Evolutionary conservation across 1,284 basidiomycete species (phyloP).

Genomic region (Tilletia indica): DNA sequence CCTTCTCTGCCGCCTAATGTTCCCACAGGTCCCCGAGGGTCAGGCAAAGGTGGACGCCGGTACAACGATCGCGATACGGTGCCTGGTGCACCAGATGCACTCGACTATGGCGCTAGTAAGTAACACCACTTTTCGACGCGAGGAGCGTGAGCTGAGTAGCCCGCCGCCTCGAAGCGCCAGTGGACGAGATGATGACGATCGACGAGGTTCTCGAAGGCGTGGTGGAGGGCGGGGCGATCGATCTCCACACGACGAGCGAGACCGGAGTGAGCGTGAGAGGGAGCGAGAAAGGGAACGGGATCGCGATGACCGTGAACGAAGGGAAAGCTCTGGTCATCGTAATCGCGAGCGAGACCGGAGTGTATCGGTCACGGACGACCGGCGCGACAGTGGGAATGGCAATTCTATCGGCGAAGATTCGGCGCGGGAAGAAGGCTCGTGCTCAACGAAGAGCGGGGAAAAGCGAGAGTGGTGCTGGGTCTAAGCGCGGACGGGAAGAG

Average conservation of each 20-base stretch:
- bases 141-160: slow-evolving; percentile 3
- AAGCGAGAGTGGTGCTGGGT: not conserved
- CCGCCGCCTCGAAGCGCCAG: slow-evolving; percentile 12
- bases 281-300: slow-evolving; percentile 17
- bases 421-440: slow-evolving; percentile 3
- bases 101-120: slow-evolving; percentile 46
- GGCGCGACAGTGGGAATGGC: not conserved
- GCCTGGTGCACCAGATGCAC: slow-evolving; percentile 39
- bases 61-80: slow-evolving; percentile 52
- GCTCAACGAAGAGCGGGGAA: slow-evolving; percentile 19
- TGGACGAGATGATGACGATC: slow-evolving; percentile 16
- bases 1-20: slow-evolving; percentile 36
- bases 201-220: slow-evolving; percentile 1
- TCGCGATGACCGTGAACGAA: not conserved
- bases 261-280: not conserved
- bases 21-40: slow-evolving; percentile 34
- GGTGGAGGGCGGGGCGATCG: slow-evolving; percentile 67
- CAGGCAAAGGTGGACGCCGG: slow-evolving; percentile 30
- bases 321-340: slow-evolving; percentile 6
- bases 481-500: not conserved
- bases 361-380: not conserved
- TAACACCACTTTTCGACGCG: not conserved
- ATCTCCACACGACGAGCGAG: slow-evolving; percentile 66
- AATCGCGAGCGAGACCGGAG: slow-evolving; percentile 8
- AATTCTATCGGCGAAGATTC: not conserved